phyloP scores from a whole-genome alignment of 306 rosid genomes.

The Malus fusca region DNA sequence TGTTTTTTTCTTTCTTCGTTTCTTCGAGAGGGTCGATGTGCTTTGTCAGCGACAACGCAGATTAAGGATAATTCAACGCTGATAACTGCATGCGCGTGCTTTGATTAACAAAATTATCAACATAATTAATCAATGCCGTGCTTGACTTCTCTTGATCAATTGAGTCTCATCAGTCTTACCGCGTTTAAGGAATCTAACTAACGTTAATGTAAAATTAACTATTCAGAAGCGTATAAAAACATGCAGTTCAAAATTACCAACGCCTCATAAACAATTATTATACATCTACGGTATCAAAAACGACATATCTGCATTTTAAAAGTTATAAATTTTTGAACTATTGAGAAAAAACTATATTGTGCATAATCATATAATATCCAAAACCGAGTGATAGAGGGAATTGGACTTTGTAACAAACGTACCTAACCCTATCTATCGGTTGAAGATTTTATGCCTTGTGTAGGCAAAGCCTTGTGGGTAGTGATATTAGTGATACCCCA shows the following conservation, averaged over 20 bases:
- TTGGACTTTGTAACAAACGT: constrained; percentile 59
- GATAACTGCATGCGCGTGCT: constrained; percentile 1
- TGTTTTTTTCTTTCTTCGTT: not conserved
- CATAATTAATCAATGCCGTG: not conserved
- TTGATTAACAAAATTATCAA: not conserved
- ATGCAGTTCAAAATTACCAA: not conserved
- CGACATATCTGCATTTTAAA: not conserved
- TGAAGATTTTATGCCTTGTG: constrained; percentile 20
- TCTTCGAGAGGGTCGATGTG: not conserved
- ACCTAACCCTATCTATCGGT: constrained; percentile 42
- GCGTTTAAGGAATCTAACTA: not conserved
- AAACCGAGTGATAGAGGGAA: not conserved
- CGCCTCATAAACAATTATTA: not conserved
- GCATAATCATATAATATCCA: not conserved
- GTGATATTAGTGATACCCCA: constrained; percentile 14
- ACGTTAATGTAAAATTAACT: not conserved
- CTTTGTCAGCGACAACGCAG: constrained; percentile 27
- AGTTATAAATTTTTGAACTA: not conserved
- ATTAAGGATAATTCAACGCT: not conserved
- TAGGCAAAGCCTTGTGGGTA: constrained; percentile 43
- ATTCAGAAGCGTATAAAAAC: not conserved
- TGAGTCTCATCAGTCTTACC: not conserved
- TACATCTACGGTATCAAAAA: no score
- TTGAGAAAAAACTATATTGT: not conserved
- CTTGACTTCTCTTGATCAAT: not conserved